phyloP scores from a whole-genome alignment of 176 grass and related monocot species.

The Panicum miliaceum region DNA sequence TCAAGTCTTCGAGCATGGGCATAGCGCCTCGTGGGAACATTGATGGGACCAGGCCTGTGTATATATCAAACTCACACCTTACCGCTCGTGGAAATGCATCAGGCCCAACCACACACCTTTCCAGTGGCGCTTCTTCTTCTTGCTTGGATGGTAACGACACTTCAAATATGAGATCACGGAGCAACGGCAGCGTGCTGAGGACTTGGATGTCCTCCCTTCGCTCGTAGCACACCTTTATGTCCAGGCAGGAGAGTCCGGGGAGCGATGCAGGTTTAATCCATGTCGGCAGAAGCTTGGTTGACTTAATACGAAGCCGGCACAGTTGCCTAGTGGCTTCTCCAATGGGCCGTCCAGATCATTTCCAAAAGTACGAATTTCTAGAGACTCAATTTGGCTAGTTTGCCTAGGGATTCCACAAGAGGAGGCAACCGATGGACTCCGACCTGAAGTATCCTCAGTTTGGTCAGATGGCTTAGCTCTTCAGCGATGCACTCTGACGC shows the following conservation, averaged over 20 bases:
- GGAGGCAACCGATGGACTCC: no score
- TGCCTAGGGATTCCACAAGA: no score
- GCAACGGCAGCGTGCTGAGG: background rate
- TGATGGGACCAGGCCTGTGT: background rate
- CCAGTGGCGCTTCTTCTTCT: background rate
- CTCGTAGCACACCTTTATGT: accelerated
- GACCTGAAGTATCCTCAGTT: background rate
- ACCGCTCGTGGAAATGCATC: background rate
- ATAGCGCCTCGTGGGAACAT: background rate
- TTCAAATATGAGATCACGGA: accelerated
- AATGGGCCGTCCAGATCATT: no score
- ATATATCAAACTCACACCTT: background rate
- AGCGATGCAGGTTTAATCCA: no score
- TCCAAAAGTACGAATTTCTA: no score
- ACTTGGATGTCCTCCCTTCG: background rate
- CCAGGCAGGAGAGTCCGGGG: background rate
- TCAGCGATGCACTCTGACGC: background rate
- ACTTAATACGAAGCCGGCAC: no score
- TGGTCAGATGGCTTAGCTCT: background rate
- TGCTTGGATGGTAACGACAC: accelerated
- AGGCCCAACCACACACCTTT: background rate
- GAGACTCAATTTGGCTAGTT: no score
- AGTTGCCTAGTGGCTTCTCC: no score
- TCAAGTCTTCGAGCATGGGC: background rate
- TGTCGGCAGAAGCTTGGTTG: no score